phyloP scores from a whole-genome alignment of 2,329 filamentous ascomycete species.

The Exophiala lecanii-corni region DNA sequence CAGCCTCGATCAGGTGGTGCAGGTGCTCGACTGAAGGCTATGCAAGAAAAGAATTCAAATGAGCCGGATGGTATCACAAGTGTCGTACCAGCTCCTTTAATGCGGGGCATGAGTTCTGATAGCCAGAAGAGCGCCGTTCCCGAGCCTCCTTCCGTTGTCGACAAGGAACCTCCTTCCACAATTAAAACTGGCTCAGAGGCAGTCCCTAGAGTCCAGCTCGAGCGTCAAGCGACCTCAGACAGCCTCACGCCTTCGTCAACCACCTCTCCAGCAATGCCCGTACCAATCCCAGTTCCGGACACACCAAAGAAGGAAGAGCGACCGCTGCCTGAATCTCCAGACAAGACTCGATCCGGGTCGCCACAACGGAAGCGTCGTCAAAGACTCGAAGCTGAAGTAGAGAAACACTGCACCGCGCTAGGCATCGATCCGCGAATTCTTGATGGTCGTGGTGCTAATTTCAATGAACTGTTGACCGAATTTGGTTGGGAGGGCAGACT shows the following conservation, averaged over 20 bases:
- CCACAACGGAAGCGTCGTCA: constrained; percentile 56
- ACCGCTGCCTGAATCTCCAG: constrained; percentile 32
- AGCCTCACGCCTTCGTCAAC: constrained; percentile 20
- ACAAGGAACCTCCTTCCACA: constrained; percentile 25
- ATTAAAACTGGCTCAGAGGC: constrained; percentile 29
- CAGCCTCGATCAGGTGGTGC: constrained; percentile 85
- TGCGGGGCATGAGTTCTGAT: constrained; percentile 40
- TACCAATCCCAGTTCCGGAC: constrained; percentile 10
- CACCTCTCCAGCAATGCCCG: constrained; percentile 7
- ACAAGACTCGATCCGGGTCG: constrained; percentile 27
- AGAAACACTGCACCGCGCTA: constrained; percentile 70
- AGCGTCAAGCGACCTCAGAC: constrained; percentile 32
- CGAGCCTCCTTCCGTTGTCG: constrained; percentile 27
- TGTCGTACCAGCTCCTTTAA: constrained; percentile 72
- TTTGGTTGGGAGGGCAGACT: constrained; percentile 83
- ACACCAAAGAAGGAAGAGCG: constrained; percentile 31
- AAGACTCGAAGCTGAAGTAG: constrained; percentile 66
- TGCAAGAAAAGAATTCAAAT: constrained; percentile 52
- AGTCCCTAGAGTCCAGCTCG: constrained; percentile 38
- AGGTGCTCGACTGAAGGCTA: constrained; percentile 68
- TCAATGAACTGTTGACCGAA: constrained; percentile 76
- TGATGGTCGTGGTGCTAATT: constrained; percentile 71
- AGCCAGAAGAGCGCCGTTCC: constrained; percentile 28
- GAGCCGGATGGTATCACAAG: constrained; percentile 85
- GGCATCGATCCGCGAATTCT: constrained; percentile 74